Base-by-base conservation (phyloP, 163 green algal species). In the Trebouxiophyceae sp. region DNA sequence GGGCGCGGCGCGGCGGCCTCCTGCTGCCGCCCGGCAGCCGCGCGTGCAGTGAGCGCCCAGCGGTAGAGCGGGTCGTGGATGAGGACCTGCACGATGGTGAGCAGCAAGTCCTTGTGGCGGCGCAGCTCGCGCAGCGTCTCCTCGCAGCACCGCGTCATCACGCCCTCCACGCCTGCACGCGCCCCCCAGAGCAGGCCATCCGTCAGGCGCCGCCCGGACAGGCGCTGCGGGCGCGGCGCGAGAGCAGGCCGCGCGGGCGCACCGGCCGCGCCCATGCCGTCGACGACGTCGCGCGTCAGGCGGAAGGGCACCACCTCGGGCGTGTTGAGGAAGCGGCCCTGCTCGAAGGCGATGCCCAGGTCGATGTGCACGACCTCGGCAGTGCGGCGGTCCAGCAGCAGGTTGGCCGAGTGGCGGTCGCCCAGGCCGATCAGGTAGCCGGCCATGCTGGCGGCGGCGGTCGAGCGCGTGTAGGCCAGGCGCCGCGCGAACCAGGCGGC, bases 331-430 rank as follows among this genome's bases (percentile, higher is more conserved):
- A 97, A 88, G 33, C 78, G 74, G 22, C 89, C 89, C 68, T 95
- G 88, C 77, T 99, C 93, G 76, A 99, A 99, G 1, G 93, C 93
- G 6, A 99, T 83, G 30, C 93, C 93, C 55, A 99, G 85, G 81
- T 99, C 93, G 39, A 99, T 98, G 82, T 99, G 93, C 68, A 97
- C 80, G 46, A 98, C 87, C 71, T 89, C 89, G 2, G 87, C 91
- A 6, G 81, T 92, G 45, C 57, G 34, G 2, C 68, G 65, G 65
- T 96, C 77, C 20, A 99, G 67, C 62, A 98, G 85, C 33, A 99
- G 93, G 80, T 98, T 99, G 71, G 77, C 73, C 20, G 60, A 76
- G 81, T 99, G 93, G 3, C 93, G 77, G 75, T 98, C 93, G 0
- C 89, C 93, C 62, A 98, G 78, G 0, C 92, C 92, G 26, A 97